Evolutionary conservation across 768 basidiomycete species (phyloP).

Genomic region (Jaapia argillacea): DNA sequence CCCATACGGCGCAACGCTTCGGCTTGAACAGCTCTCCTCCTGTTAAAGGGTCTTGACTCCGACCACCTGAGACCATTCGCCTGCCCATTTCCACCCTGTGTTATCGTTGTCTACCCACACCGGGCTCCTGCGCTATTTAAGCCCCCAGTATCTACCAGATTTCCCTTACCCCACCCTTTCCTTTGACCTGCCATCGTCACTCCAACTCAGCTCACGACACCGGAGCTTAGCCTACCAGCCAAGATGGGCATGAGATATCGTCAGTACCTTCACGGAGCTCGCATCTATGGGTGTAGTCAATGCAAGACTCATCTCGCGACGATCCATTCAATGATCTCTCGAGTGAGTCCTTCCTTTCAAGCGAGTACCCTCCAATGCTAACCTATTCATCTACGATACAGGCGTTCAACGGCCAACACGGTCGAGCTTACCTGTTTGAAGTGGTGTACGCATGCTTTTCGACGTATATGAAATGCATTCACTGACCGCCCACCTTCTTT

Average conservation of each 20-base stretch:
- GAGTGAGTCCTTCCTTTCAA: constrained; percentile 38
- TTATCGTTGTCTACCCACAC: neutral
- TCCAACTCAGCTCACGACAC: neutral
- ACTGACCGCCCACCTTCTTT: too few species aligned
- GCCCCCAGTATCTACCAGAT: neutral
- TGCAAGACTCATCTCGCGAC: constrained; percentile 91
- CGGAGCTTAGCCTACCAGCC: neutral
- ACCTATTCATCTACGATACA: constrained; percentile 22
- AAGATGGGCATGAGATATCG: constrained; percentile 87
- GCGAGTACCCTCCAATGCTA: constrained; percentile 6
- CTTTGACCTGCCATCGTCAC: neutral
- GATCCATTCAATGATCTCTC: constrained; percentile 83
- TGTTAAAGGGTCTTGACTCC: too few species aligned
- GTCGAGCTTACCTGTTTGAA: constrained; percentile 90
- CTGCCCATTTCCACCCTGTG: neutral
- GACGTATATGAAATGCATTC: neutral
- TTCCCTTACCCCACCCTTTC: neutral
- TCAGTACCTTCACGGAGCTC: constrained; percentile 74
- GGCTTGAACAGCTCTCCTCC: too few species aligned
- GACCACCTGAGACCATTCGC: too few species aligned
- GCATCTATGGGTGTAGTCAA: constrained; percentile 79
- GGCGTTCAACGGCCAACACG: constrained; percentile 97
- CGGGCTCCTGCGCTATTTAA: too few species aligned
- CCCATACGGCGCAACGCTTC: too few species aligned
- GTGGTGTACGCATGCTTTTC: constrained; percentile 46